Evolutionary conservation across 208 protist genomes (phyloP), one percentile per base, ranked within the genome.

Genomic region (Acanthamoeba healyi): DNA sequence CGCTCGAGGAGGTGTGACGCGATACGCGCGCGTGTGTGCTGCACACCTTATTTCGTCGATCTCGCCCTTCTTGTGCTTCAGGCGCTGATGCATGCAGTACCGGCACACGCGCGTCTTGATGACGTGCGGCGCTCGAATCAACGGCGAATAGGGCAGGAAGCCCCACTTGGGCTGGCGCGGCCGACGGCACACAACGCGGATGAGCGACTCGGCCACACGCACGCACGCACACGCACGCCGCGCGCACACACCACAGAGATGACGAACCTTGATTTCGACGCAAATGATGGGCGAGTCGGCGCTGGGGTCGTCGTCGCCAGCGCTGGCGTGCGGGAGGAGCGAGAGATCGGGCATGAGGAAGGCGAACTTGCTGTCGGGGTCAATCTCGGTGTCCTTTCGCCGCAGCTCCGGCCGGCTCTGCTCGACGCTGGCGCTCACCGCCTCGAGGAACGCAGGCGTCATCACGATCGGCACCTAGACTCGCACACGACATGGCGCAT

Each of bases 271-370:
- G 65, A 93, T 93, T 81, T 93, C 88, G 42, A 93, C 32, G 42
- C 88, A 93, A 14, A 93, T 93, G 67, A 42, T 24, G 56, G 61
- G 81, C 19, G 54, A 9, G 29, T 12, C 40, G 32, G 5, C 36
- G 12, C 2, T n/a, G n/a, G 79, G 10, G 29, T 67, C n/a, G n/a
- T 12, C 56, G 1, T 29, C 72, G 36, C 0, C 72, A 9, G 17
- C 42, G 26, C 7, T 22, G 74, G 74, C 19, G 32, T 84, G 74
- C 42, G 19, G 74, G 56, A 93, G 44, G 36, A 93, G 36, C 32
- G 88, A 82, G 19, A 93, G 36, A n/a, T 93, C 88, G 36, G 88
- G 88, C 58, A 93, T 74, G 29, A 93, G 58, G 49, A 93, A 93
- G 0, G 65, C 88, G 56, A 81, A 93, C 22, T 74, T 93, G 56